Evolutionary conservation across 768 basidiomycete species (phyloP).

Genomic region (Naganishia antarctica): DNA sequence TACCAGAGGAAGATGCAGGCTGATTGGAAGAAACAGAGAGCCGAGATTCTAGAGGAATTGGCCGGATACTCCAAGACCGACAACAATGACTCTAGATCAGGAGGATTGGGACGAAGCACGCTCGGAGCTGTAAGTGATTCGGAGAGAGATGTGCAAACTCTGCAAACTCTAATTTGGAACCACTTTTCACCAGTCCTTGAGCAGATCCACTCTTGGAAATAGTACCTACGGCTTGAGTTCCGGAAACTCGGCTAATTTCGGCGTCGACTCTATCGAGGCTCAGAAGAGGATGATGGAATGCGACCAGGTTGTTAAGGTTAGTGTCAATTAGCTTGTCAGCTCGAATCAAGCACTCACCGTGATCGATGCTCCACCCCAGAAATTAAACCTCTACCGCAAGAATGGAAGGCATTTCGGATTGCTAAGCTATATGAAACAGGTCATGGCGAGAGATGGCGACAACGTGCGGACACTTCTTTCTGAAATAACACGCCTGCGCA

Average conservation of each 20-base stretch:
- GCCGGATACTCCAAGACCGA: constrained; percentile 15
- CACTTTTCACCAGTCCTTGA: background rate
- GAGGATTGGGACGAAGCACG: constrained; percentile 5
- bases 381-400: constrained; percentile 37
- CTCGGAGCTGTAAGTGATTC: background rate
- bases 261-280: constrained; percentile 40
- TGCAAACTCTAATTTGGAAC: background rate
- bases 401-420: constrained; percentile 40
- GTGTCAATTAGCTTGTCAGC: background rate
- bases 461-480: constrained; percentile 27
- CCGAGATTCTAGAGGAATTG: constrained; percentile 27
- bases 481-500: background rate
- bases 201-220: constrained; percentile 3
- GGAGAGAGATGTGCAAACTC: background rate
- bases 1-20: constrained; percentile 10
- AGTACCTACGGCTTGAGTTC: constrained; percentile 6
- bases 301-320: constrained; percentile 70
- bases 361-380: constrained; percentile 26
- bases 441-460: constrained; percentile 36
- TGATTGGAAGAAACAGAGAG: constrained; percentile 27
- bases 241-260: constrained; percentile 27
- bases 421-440: constrained; percentile 37
- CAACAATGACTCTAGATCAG: constrained; percentile 1
- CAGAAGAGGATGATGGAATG: constrained; percentile 96
- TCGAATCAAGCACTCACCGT: no score